phyloP scores from a whole-genome alignment of 768 basidiomycete species.

The Pholiota conissans region DNA sequence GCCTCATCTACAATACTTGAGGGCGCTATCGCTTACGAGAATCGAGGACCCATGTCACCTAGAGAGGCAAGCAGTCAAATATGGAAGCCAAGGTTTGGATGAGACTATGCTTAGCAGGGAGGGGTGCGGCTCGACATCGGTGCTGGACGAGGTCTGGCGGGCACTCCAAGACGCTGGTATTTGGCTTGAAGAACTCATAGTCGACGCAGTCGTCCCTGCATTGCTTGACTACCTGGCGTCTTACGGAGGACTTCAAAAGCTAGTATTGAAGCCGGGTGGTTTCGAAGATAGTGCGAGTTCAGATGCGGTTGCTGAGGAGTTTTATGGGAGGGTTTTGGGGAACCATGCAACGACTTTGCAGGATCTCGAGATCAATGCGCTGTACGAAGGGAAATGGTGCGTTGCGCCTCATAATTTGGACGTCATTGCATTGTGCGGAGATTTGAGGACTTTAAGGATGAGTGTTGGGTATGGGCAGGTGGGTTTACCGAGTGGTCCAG shows the following conservation, averaged over 20 bases:
- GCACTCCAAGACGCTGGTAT: not conserved
- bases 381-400: slow-evolving; percentile 13
- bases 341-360: slow-evolving; percentile 8
- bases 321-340: not conserved
- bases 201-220: not conserved
- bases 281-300: not conserved
- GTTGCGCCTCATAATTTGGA: slow-evolving; percentile 1
- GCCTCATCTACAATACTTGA: slow-evolving; percentile 10
- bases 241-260: slow-evolving; percentile 11
- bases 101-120: not conserved
- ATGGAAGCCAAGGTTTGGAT: too few species aligned
- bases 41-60: slow-evolving; percentile 5
- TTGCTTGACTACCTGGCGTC: slow-evolving; percentile 12
- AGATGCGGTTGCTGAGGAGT: slow-evolving; percentile 4
- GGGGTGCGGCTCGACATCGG: not conserved
- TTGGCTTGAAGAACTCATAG: slow-evolving; percentile 1
- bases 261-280: not conserved
- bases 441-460: slow-evolving; percentile 1
- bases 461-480: not conserved
- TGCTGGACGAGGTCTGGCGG: slow-evolving; percentile 6
- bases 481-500: not conserved
- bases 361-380: slow-evolving; percentile 1
- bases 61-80: not conserved
- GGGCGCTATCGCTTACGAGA: slow-evolving; percentile 7
- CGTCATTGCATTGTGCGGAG: slow-evolving; percentile 4